phyloP scores from a whole-genome alignment of 306 rosid genomes.

The Casuarina cunninghamiana region DNA sequence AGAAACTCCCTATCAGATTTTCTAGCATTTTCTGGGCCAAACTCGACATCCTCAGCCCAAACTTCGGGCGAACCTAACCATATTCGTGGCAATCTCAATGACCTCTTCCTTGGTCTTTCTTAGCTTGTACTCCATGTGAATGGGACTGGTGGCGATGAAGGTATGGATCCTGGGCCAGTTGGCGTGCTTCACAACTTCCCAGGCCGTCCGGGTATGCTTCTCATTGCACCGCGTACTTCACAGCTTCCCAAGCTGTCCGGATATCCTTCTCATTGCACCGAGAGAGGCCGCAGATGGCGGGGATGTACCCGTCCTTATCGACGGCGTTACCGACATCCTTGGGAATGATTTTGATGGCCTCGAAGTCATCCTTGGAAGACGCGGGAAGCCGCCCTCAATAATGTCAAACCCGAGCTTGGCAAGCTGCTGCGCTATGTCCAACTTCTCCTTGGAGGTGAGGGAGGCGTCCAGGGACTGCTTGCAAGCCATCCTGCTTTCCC shows the following conservation, averaged over 20 bases:
- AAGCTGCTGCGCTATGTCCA: constrained; percentile 84
- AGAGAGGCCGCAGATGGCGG: constrained; percentile 84
- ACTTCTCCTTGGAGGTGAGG: constrained; percentile 81
- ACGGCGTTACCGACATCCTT: constrained; percentile 76
- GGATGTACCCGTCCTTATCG: constrained; percentile 64
- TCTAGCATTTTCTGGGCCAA: constrained; percentile 98
- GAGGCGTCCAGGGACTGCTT: constrained; percentile 99
- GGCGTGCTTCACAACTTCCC: constrained; percentile 90
- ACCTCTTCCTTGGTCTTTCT: constrained; percentile 71
- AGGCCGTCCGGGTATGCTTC: constrained; percentile 75
- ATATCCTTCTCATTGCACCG: constrained; percentile 85
- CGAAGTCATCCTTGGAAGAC: constrained; percentile 78
- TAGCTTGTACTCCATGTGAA: constrained; percentile 84
- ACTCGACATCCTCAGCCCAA: constrained; percentile 88
- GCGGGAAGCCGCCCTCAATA: constrained; percentile 96
- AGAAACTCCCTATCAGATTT: constrained; percentile 90
- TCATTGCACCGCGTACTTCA: constrained; percentile 55
- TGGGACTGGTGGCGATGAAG: constrained; percentile 85
- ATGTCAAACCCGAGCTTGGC: constrained; percentile 88
- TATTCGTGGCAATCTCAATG: constrained; percentile 61
- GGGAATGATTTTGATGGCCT: constrained; percentile 74
- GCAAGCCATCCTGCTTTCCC: constrained; percentile 26
- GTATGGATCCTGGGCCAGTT: constrained; percentile 82
- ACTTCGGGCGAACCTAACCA: constrained; percentile 82
- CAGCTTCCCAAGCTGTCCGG: constrained; percentile 89